These are phyloP conservation scores for Ophiostoma australiae DNA, from an alignment of 2,329 filamentous ascomycete species.

Conservation along the genomic window DNA sequence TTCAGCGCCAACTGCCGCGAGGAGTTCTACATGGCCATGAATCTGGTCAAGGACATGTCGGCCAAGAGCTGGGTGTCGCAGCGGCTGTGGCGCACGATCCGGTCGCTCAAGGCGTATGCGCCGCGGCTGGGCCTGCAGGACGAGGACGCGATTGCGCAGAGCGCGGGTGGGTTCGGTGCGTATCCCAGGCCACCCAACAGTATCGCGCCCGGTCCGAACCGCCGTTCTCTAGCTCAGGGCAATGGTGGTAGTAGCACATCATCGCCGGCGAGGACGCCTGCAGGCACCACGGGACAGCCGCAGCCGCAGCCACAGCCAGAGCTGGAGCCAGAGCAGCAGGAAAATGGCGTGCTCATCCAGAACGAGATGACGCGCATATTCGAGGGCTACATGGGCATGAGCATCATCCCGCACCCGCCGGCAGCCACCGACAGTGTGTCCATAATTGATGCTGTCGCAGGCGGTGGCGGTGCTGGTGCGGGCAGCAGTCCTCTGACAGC, in stretches of 20 bases:
- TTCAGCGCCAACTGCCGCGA: constrained; percentile 65
- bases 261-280: background rate
- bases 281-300: background rate
- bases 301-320: background rate
- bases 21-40: constrained; percentile 74
- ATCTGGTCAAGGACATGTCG: constrained; percentile 67
- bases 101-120: constrained; percentile 65
- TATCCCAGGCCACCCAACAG: constrained; percentile 3
- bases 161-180: constrained; percentile 37
- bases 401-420: constrained; percentile 21
- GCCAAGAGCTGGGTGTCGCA: constrained; percentile 67
- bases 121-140: constrained; percentile 61
- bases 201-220: background rate
- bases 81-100: constrained; percentile 67
- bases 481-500: background rate
- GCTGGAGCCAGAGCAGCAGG: constrained; percentile 19
- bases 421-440: background rate
- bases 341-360: constrained; percentile 48
- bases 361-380: constrained; percentile 50
- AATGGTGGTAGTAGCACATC: constrained; percentile 2
- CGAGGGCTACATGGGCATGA: constrained; percentile 37
- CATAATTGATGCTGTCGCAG: background rate
- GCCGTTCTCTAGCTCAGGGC: background rate
- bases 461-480: background rate
- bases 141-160: constrained; percentile 39